Evolutionary conservation across 768 basidiomycete species (phyloP), one percentile per base, ranked within the genome.

Genomic region (Mycena belliarum): DNA sequence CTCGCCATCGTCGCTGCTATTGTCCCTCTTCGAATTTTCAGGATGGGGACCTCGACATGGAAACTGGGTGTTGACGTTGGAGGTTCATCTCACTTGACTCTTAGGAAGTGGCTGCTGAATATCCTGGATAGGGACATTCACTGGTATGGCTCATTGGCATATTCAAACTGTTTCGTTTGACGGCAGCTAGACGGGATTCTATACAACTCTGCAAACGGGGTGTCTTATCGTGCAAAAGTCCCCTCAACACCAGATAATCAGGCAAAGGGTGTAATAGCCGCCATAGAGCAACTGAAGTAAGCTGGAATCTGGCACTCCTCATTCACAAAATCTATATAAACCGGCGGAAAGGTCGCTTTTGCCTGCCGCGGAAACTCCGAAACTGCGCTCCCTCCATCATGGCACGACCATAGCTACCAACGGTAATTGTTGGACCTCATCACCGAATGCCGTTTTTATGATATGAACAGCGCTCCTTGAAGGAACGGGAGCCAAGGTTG

Each of bases 391-490:
- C 14, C 60, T 69, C n/a, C 66, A 68, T 47, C 68, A 69, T 51
- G 68, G 69, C 49, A 60, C 69, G 2, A 71, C 69, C 3, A 60
- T 69, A 37, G 70, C 69, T 4, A 71, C 70, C n/a, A 71, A 71
- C 52, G 70, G 61, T 59, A 9, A 40, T 44, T 20, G 1, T 37
- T 23, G n/a, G n/a, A n/a, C n/a, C n/a, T 32, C 44, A 1, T 24
- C 29, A 15, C 38, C 15, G 21, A 8, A 32, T 4, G 5, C 3
- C 23, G 20, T n/a, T 47, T 20, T 38, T 11, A 23, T 24, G 4
- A 33, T 12, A n/a, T 45, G 40, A 37, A 16, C 50, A 63, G 61
- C 70, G 2, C 61, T 71, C 28, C 62, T 71, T 28, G 70, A 71
- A 63, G 69, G 70, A 23, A 69, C 61, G 29, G 68, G 69, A 15